These are phyloP conservation scores for Moelleriella libera DNA, from an alignment of 2,329 filamentous ascomycete genomes.

Conservation along the genomic window DNA sequence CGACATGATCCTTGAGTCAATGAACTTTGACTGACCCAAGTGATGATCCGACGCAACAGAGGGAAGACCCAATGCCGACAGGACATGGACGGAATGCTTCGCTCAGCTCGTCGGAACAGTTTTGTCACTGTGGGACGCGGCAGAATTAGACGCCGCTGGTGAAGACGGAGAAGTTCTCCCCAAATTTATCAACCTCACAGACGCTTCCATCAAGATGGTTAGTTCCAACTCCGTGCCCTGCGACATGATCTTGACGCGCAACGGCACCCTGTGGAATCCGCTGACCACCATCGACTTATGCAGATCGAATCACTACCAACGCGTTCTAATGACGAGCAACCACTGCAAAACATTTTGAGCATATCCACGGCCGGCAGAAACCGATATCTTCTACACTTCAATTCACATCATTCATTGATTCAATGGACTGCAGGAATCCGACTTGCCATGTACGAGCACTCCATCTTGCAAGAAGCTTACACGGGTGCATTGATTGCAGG, in stretches of 20 bases:
- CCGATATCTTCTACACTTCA: slow-evolving; percentile 90
- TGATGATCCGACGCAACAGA: slow-evolving; percentile 33
- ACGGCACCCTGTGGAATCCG: too few relatives aligned
- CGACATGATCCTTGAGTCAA: not conserved
- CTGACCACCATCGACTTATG: not conserved
- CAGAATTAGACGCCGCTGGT: slow-evolving; percentile 75
- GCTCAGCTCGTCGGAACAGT: slow-evolving; percentile 93
- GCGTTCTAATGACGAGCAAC: slow-evolving; percentile 59
- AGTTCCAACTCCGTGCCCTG: slow-evolving; percentile 5
- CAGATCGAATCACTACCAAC: slow-evolving; percentile 85
- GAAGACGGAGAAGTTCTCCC: slow-evolving; percentile 75
- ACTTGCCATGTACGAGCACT: slow-evolving; percentile 86
- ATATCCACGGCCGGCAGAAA: slow-evolving; percentile 93
- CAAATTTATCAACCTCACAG: slow-evolving; percentile 91
- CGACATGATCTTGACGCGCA: not conserved
- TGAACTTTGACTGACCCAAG: too few relatives aligned
- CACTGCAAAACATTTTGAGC: slow-evolving; percentile 86
- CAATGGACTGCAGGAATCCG: slow-evolving; percentile 96
- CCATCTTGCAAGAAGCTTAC: slow-evolving; percentile 88
- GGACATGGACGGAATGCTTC: slow-evolving; percentile 93
- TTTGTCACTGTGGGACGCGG: slow-evolving; percentile 88
- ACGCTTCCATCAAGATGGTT: slow-evolving; percentile 98
- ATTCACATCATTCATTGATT: slow-evolving; percentile 79
- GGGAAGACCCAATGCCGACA: slow-evolving; percentile 71
- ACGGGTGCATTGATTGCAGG: slow-evolving; percentile 91